Conservation (phyloP, 768 basidiomycete species). For the Punctularia strigosozonata region DNA sequence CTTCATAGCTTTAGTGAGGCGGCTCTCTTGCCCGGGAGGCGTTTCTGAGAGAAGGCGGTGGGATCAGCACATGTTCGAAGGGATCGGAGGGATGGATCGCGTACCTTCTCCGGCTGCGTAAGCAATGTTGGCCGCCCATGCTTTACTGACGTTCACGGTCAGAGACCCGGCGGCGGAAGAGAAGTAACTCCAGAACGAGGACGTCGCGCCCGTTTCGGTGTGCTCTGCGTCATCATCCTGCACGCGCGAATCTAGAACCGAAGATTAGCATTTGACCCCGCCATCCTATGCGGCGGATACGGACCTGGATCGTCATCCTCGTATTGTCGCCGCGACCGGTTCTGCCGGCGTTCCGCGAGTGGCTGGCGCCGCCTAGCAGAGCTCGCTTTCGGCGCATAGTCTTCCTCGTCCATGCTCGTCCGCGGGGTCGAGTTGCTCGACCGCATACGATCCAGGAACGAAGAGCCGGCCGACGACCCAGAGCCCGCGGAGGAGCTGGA, state of each 20-base stretch:
- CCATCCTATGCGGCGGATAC: too few species aligned
- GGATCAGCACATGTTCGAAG: not conserved
- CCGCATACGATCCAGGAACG: constrained; percentile 26
- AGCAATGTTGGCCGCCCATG: constrained; percentile 35
- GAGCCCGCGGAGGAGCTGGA: constrained; percentile 16
- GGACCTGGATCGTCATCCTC: too few species aligned
- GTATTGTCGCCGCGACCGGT: too few species aligned
- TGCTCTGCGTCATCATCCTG: constrained; percentile 5
- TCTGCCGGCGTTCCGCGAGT: constrained; percentile 1
- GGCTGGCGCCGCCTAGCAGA: not conserved
- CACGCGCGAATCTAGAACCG: constrained; percentile 4
- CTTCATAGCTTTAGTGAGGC: constrained; percentile 53
- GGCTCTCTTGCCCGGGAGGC: constrained; percentile 44
- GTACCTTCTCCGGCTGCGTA: constrained; percentile 34
- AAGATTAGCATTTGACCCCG: too few species aligned
- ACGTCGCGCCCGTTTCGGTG: constrained; percentile 1
- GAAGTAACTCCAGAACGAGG: constrained; percentile 44
- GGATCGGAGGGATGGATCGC: constrained; percentile 3
- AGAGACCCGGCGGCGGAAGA: constrained; percentile 40
- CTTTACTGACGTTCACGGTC: constrained; percentile 45
- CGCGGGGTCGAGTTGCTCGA: constrained; percentile 26
- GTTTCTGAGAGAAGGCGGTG: constrained; percentile 27
- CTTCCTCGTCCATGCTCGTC: constrained; percentile 32
- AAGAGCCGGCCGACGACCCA: constrained; percentile 20
- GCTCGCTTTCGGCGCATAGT: constrained; percentile 5